Evolutionary conservation across 148 eudicot genomes (phyloP), one percentile per base, ranked within the genome.

Genomic region (Talinum fruticosum): DNA sequence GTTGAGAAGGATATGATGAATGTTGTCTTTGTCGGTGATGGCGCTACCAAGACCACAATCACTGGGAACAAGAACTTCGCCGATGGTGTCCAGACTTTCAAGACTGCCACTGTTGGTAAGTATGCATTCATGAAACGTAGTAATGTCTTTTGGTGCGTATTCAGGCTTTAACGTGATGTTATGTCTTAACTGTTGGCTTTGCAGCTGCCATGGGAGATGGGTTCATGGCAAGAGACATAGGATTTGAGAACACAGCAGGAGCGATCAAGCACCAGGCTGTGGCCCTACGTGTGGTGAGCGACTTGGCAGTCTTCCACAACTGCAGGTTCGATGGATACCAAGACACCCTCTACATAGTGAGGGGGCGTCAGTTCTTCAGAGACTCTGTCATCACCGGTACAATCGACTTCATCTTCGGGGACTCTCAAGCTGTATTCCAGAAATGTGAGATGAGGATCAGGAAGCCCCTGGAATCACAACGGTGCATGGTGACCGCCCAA

Each of bases 11-110:
- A 78, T 15, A 76, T 80, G 73, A 47, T n/a, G 73, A 87, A 92
- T 77, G 86, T 92, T n/a, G 76, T 86, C n/a, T 75, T 92, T 10
- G 66, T 92, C 44, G 97, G 97, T 51, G 97, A 92, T 70, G 97
- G 97, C 1, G 81, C 90, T 1, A 80, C 81, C 1, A 86, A 83
- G 69, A 92, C 97, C 35, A 84, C 64, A 59, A 87, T 92, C 34
- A 84, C 89, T 2, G 97, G 94, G 1, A 80, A 57, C 74, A 83
- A 79, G 84, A 88, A 83, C 80, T 82, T 75, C 14, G 83, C 80
- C 5, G 88, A 66, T 19, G 97, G 97, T 10, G 36, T 57, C 16
- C 77, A 61, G 6, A 85, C 91, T 10, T 90, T 74, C 66, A 78
- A 71, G 26, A 86, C 92, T 13, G 86, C 94, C 28, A 87, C 92